Evolutionary conservation across 257 asterid species (phyloP).

Genomic region (Coffea canephora): DNA sequence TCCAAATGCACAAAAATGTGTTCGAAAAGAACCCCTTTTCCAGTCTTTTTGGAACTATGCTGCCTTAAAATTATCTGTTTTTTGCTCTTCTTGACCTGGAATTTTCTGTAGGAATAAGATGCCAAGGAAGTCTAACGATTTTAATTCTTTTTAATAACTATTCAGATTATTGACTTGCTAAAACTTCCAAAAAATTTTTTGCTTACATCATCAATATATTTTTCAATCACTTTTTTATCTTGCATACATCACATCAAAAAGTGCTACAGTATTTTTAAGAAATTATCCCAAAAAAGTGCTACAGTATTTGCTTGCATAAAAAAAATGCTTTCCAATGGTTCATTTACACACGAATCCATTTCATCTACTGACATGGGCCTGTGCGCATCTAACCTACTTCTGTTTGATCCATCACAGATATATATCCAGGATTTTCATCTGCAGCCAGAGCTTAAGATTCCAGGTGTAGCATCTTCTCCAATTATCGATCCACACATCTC

Average conservation of each 20-base stretch:
- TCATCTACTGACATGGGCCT: neutral
- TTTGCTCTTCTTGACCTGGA: neutral
- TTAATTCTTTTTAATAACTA: neutral
- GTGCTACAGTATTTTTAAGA: too few relatives aligned
- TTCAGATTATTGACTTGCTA: neutral
- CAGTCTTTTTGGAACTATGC: neutral
- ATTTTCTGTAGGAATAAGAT: neutral
- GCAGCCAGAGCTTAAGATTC: constrained; percentile 62
- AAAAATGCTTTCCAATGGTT: neutral
- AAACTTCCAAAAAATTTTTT: too few relatives aligned
- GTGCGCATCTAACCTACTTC: constrained; percentile 9
- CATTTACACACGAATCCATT: neutral
- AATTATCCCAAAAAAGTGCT: too few relatives aligned
- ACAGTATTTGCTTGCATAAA: too few relatives aligned
- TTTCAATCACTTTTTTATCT: too few relatives aligned
- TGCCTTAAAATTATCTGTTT: neutral
- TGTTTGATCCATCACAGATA: constrained; percentile 49
- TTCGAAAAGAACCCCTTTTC: neutral
- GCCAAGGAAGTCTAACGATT: neutral
- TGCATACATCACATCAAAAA: too few relatives aligned
- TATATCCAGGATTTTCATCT: constrained; percentile 57
- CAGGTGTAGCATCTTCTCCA: constrained; percentile 61
- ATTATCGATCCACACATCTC: constrained; percentile 86
- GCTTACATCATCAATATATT: too few relatives aligned
- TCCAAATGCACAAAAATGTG: neutral